These are phyloP conservation scores for Wickerhamomyces bovis DNA, from an alignment of 805 yeast genomes.

Conservation along the genomic window DNA sequence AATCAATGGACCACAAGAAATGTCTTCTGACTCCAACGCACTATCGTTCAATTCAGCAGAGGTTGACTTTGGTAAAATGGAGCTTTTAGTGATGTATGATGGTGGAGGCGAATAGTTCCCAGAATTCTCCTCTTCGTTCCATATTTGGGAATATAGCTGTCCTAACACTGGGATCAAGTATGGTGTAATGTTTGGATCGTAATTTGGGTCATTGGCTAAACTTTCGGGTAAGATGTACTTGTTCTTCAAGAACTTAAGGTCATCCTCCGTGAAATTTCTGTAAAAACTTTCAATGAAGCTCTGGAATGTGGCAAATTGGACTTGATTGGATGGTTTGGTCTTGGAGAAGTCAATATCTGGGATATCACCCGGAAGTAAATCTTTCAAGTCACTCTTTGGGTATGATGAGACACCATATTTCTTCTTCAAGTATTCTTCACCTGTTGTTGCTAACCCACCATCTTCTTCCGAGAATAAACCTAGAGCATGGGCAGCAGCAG, in stretches of 20 bases:
- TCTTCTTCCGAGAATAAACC: constrained; percentile 58
- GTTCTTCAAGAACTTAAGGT: constrained; percentile 63
- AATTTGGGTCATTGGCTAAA: constrained; percentile 34
- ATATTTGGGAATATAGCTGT: constrained; percentile 68
- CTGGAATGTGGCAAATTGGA: constrained; percentile 84
- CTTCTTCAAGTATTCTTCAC: constrained; percentile 64
- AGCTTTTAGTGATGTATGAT: constrained; percentile 34
- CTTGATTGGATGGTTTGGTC: constrained; percentile 83
- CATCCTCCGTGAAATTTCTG: constrained; percentile 74
- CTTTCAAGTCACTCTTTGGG: constrained; percentile 71
- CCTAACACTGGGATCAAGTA: constrained; percentile 83
- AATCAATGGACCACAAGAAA: constrained; percentile 89
- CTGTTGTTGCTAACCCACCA: constrained; percentile 57
- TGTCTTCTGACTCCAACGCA: constrained; percentile 58
- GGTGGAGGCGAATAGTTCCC: constrained; percentile 45
- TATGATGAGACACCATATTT: constrained; percentile 88
- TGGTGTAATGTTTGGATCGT: constrained; percentile 68
- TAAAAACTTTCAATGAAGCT: constrained; percentile 81
- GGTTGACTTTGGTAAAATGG: constrained; percentile 50
- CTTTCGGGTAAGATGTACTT: constrained; percentile 50
- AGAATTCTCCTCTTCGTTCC: constrained; percentile 77
- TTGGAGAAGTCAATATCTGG: constrained; percentile 85
- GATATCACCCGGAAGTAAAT: constrained; percentile 77
- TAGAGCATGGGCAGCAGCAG: constrained; percentile 56
- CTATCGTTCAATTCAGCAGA: constrained; percentile 54